Percentiles rank a stretch among this genome's conserved stretches.
phyloP scores from a whole-genome alignment of 2,329 filamentous ascomycete species.

The Hypomyces perniciosus region DNA sequence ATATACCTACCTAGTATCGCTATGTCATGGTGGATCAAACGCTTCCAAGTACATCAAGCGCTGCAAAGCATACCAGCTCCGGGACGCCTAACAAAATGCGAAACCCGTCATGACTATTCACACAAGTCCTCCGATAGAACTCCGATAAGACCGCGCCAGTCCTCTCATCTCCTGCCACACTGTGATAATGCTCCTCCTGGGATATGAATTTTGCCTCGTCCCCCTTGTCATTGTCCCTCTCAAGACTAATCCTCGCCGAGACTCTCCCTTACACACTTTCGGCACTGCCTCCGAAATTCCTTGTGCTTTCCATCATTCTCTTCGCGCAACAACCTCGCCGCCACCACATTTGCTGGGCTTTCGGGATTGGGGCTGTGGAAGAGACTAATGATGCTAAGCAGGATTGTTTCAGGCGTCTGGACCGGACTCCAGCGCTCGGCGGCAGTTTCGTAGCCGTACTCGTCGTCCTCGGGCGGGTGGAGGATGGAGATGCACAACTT shows the following conservation, averaged over 20 bases:
- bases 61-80: constrained; percentile 4
- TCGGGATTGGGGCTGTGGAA: constrained; percentile 91
- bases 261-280: constrained; percentile 75
- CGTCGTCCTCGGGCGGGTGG: constrained; percentile 89
- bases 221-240: neutral
- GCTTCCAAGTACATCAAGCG: neutral
- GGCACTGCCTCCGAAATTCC: constrained; percentile 73
- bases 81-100: constrained; percentile 11
- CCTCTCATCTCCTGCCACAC: neutral
- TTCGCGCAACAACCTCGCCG: constrained; percentile 80
- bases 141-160: neutral
- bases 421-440: constrained; percentile 92
- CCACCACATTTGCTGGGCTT: constrained; percentile 91
- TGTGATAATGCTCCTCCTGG: neutral
- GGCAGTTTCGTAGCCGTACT: constrained; percentile 87
- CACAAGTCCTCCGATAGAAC: neutral
- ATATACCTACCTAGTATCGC: neutral
- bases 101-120: neutral
- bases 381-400: constrained; percentile 87
- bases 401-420: constrained; percentile 89
- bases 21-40: neutral
- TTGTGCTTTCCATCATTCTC: constrained; percentile 55
- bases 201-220: neutral
- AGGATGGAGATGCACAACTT: constrained; percentile 95
- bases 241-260: constrained; percentile 59